These are phyloP conservation scores for Geotrichum fermentans DNA, from an alignment of 1,139 yeast species.

Conservation along the genomic window DNA sequence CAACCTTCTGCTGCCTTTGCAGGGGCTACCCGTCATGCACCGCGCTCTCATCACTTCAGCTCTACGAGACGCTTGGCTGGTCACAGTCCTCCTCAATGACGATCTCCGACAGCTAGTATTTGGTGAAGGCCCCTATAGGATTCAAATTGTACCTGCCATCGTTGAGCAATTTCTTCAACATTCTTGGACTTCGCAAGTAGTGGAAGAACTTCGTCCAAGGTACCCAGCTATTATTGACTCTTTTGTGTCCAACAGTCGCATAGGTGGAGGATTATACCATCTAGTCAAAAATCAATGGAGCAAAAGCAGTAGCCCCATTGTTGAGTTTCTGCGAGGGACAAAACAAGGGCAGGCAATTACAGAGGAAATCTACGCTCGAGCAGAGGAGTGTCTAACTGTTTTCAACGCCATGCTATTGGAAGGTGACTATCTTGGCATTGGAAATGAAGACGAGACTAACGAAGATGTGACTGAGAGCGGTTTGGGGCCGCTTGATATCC, in stretches of 20 bases:
- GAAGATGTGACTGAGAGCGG: slow-evolving; percentile 14
- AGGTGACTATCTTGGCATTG: slow-evolving; percentile 7
- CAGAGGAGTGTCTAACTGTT: slow-evolving; percentile 11
- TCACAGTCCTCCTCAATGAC: slow-evolving; percentile 25
- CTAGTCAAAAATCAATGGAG: background rate
- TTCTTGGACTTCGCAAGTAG: slow-evolving; percentile 12
- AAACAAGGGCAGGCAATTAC: slow-evolving; percentile 13
- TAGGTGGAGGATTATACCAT: slow-evolving; percentile 3
- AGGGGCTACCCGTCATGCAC: slow-evolving; percentile 23
- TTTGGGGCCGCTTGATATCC: slow-evolving; percentile 27
- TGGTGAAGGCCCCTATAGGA: slow-evolving; percentile 19
- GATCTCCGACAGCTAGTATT: slow-evolving; percentile 15
- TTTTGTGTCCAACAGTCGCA: background rate
- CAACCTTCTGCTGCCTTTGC: slow-evolving; percentile 9
- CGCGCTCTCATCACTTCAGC: slow-evolving; percentile 29
- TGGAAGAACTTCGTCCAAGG: slow-evolving; percentile 13
- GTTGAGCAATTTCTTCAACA: slow-evolving; percentile 17
- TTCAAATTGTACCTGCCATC: slow-evolving; percentile 5
- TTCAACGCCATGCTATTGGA: slow-evolving; percentile 3
- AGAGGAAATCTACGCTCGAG: slow-evolving; percentile 16
- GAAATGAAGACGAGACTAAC: slow-evolving; percentile 1
- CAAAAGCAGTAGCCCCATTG: slow-evolving; percentile 7
- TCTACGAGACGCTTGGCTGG: slow-evolving; percentile 35
- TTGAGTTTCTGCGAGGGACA: slow-evolving; percentile 3
- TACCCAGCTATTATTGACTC: slow-evolving; percentile 18